Evolutionary conservation across 2,329 filamentous ascomycete genomes (phyloP), one percentile per base, ranked within the genome.

Genomic region (Xylariaceae sp.): DNA sequence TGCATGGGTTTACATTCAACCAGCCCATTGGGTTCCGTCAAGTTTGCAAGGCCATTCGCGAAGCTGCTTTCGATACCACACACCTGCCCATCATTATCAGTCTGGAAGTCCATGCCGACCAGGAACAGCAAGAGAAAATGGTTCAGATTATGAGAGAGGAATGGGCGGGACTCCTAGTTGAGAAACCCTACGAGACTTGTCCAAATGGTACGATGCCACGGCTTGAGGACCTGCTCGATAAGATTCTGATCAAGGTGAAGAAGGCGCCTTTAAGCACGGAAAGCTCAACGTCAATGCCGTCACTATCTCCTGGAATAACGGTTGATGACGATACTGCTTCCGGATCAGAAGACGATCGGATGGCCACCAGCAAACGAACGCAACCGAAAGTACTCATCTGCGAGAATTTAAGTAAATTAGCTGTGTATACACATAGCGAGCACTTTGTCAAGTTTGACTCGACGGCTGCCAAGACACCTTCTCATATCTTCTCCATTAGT

Each of bases 121-220:
- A 81, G 1, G 84, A 89, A 47, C 93, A 97, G 71, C 94, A 99
- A 71, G 85, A 91, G 59, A 81, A 89, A 44, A 97, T 97, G 90
- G 92, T 96, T 9, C 83, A 89, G 50, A 96, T 97, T 59, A 97
- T 99, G 88, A 86, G 86, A 60, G 85, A 96, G 62, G 88, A 90
- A 59, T 99, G 92, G 92, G 82, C 81, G 33, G 86, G 83, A 0
- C 75, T 88, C 64, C 78, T 97, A 5, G 78, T 97, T 9, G 86
- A 91, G 18, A 64, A 74, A 47, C 75, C 75, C 30, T 79, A 74
- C 16, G 77, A 81, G 16, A 73, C 77, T 63, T 75, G 76, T 67
- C 77, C 84, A 0, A 74, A 71, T 11, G 76, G 81, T 50, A 75
- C 76, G 4, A 81, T 93, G 21, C 88, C 90, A 0, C 81, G 84